These are phyloP conservation scores for Pseudomonodictys pantanalensis DNA, from an alignment of 495 filamentous ascomycete genomes.

Conservation along the genomic window DNA sequence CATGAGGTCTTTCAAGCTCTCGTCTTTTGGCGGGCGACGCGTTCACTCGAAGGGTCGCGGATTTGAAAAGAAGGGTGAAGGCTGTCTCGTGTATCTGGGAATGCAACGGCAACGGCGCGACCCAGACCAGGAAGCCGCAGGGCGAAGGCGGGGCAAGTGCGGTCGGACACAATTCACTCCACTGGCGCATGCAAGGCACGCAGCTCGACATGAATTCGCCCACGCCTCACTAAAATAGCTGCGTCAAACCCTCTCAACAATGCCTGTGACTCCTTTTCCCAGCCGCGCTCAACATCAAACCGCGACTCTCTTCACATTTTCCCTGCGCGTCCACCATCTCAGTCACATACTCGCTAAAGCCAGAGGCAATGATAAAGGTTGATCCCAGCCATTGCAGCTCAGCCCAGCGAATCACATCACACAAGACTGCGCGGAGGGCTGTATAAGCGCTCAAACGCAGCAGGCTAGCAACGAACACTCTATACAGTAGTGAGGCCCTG, in stretches of 20 bases:
- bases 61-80: too few relatives aligned
- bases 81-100: neutral
- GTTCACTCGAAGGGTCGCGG: too few relatives aligned
- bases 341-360: constrained; percentile 24
- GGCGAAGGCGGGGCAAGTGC: constrained; percentile 10
- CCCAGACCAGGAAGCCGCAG: neutral
- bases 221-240: neutral
- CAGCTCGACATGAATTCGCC: too few relatives aligned
- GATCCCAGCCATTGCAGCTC: constrained; percentile 6
- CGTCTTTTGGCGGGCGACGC: too few relatives aligned
- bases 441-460: constrained; percentile 23
- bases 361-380: neutral
- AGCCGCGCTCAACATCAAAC: constrained; percentile 16
- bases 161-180: neutral
- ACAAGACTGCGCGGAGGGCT: constrained; percentile 4
- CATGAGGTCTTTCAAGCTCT: constrained; percentile 17
- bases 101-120: neutral
- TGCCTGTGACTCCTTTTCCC: neutral
- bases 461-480: too few relatives aligned
- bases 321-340: neutral
- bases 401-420: constrained; percentile 11
- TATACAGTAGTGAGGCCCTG: too few relatives aligned
- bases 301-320: constrained; percentile 6
- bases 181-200: constrained; percentile 31
- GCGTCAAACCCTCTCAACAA: constrained; percentile 3